phyloP scores from a whole-genome alignment of 441 rosid genomes.

The Adansonia grandidieri region DNA sequence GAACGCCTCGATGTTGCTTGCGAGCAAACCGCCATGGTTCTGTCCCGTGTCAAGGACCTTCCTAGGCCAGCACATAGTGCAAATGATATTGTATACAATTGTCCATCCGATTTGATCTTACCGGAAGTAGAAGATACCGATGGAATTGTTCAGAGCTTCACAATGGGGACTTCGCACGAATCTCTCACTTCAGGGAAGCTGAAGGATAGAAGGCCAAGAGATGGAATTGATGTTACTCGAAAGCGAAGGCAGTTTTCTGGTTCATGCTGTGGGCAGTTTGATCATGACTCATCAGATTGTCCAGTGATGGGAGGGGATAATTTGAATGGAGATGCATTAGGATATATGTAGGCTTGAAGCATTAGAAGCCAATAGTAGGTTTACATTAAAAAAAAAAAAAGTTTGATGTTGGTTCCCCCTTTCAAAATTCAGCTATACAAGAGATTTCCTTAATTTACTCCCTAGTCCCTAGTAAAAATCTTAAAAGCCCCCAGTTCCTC shows the following conservation, averaged over 20 bases:
- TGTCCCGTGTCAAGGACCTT: constrained; percentile 49
- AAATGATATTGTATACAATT: constrained; percentile 36
- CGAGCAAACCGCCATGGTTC: constrained; percentile 46
- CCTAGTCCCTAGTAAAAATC: neutral
- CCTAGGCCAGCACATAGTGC: constrained; percentile 41
- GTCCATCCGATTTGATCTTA: constrained; percentile 56
- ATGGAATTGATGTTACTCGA: constrained; percentile 41
- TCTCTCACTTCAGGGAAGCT: constrained; percentile 45
- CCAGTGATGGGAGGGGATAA: constrained; percentile 49
- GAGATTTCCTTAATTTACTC: neutral
- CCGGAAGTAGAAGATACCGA: constrained; percentile 52
- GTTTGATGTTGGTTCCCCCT: neutral
- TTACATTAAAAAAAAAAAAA: neutral
- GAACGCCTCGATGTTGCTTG: constrained; percentile 63
- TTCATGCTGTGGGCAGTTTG: constrained; percentile 56
- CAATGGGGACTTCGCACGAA: constrained; percentile 44
- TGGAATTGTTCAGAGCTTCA: constrained; percentile 48
- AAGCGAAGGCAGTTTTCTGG: constrained; percentile 51
- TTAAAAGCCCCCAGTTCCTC: neutral
- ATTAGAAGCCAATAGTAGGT: constrained; percentile 11
- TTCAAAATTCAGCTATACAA: neutral
- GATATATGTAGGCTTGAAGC: constrained; percentile 42
- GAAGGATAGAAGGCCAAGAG: constrained; percentile 55
- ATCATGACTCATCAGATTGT: constrained; percentile 54
- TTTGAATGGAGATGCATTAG: constrained; percentile 46